Base-by-base conservation (phyloP, 306 rosid genomes). In the cucumber (Cucumis sativus) region DNA sequence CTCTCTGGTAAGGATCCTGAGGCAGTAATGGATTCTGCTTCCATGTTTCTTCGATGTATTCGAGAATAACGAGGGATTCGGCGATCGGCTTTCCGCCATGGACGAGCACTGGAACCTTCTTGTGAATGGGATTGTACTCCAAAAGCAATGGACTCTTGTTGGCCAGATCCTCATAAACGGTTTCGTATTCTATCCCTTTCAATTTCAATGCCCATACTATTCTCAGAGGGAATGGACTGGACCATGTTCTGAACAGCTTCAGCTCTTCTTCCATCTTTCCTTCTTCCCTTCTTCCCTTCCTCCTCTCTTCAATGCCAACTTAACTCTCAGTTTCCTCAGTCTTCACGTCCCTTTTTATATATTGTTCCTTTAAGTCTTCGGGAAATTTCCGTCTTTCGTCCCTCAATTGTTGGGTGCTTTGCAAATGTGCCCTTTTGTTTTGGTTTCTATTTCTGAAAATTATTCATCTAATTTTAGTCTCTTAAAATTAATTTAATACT, bases 81-180 rank as follows among this genome's bases (percentile, higher is more conserved):
- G 71, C 76, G n/a, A 80, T 47, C 28, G 84, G 18, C 6, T 80
- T 84, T 65, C 82, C 84, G n/a, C 70, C 64, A 33, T 84, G 86
- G 63, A 84, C 54, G 40, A 80, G 84, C 79, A 84, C 86, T 2
- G 82, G 82, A 57, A 84, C 68, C 45, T 73, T 80, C 49, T 77
- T 58, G 51, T 71, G 77, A 51, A 81, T 35, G 1, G 83, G 86
- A 66, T 83, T 85, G 37, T 69, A 76, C 56, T 78, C 66, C 15
- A 85, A 68, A 78, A 85, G 86, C 41, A 77, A 20, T 28, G 81
- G 10, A 79, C 88, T 85, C 79, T 85, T 81, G 83, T 76, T 72
- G 4, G 76, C 23, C 18, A 85, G 78, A 78, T 85, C 88, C 81
- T 85, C 86, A 1, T n/a, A 64, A 45, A 85, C 74, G 54, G 67